Conservation (phyloP, 805 yeast species). For the Candida morakotiae region DNA sequence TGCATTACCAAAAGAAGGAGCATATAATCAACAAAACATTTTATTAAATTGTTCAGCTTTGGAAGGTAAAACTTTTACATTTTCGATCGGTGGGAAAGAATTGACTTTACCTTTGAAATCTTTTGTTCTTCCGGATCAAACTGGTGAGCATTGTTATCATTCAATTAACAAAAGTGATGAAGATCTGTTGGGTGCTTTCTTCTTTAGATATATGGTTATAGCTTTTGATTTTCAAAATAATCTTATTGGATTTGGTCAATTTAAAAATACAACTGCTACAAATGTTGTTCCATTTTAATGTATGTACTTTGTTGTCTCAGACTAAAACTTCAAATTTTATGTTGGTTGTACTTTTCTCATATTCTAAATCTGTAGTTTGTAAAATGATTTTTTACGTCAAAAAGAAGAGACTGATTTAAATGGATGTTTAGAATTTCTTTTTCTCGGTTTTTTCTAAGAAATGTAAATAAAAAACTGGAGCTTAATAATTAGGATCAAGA, state of each 20-base stretch:
- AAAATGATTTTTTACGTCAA: too few species aligned
- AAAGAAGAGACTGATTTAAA: too few species aligned
- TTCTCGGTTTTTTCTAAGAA: too few species aligned
- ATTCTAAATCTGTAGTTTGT: too few species aligned
- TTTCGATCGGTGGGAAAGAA: not conserved
- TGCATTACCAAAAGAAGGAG: not conserved
- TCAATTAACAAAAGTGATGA: not conserved
- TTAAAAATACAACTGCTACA: conserved; percentile 1
- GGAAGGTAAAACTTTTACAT: conserved; percentile 2
- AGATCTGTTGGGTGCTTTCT: not conserved
- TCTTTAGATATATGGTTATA: conserved; percentile 3
- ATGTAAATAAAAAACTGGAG: too few species aligned
- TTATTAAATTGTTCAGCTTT: not conserved
- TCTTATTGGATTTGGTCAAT: conserved; percentile 1
- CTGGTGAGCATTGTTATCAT: not conserved
- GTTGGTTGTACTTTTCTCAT: too few species aligned
- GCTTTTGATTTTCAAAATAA: conserved; percentile 4
- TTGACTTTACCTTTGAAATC: conserved; percentile 4
- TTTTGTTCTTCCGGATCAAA: not conserved
- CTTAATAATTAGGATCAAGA: too few species aligned
- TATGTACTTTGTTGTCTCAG: too few species aligned
- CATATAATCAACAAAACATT: not conserved
- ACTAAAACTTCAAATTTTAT: too few species aligned
- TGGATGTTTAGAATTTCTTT: too few species aligned
- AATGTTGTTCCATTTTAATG: not conserved